Percentiles rank a stretch among this genome's conserved stretches.
These are phyloP conservation scores for Apophysomyces sp. DNA, from an alignment of 371 early-diverging fungal genomes.

Conservation along the genomic window DNA sequence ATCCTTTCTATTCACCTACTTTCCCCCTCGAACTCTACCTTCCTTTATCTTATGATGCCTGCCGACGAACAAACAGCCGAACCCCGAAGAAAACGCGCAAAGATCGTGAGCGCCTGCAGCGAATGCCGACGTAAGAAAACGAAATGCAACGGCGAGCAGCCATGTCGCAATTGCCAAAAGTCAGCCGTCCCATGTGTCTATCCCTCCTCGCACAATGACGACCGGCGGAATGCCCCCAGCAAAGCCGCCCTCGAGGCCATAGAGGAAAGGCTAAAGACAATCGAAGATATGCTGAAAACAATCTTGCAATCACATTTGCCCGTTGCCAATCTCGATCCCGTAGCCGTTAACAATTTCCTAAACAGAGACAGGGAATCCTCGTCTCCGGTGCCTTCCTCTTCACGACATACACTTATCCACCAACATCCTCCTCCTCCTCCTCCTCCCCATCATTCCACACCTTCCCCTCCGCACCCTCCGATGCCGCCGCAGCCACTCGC, in stretches of 20 bases:
- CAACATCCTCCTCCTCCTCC: neutral
- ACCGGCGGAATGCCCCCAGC: conserved; percentile 32
- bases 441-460: conserved; percentile 2
- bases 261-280: conserved; percentile 42
- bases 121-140: conserved; percentile 60
- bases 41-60: conserved; percentile 9
- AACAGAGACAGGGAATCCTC: conserved; percentile 11
- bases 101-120: conserved; percentile 57
- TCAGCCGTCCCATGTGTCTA: conserved; percentile 40
- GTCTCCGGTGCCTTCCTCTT: conserved; percentile 13
- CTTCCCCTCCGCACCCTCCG: conserved; percentile 7
- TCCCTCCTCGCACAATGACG: conserved; percentile 24
- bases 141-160: conserved; percentile 52
- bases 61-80: conserved; percentile 19
- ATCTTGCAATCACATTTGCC: conserved; percentile 27
- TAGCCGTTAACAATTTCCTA: conserved; percentile 22
- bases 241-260: conserved; percentile 45
- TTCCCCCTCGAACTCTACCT: neutral
- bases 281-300: conserved; percentile 45
- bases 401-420: neutral
- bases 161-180: conserved; percentile 53
- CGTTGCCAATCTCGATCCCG: conserved; percentile 21
- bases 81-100: conserved; percentile 48
- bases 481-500: conserved; percentile 4
- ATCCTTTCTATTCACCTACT: neutral